These are phyloP conservation scores for Xylariaceae sp. DNA, from an alignment of 2,329 filamentous ascomycete species.

Conservation along the genomic window DNA sequence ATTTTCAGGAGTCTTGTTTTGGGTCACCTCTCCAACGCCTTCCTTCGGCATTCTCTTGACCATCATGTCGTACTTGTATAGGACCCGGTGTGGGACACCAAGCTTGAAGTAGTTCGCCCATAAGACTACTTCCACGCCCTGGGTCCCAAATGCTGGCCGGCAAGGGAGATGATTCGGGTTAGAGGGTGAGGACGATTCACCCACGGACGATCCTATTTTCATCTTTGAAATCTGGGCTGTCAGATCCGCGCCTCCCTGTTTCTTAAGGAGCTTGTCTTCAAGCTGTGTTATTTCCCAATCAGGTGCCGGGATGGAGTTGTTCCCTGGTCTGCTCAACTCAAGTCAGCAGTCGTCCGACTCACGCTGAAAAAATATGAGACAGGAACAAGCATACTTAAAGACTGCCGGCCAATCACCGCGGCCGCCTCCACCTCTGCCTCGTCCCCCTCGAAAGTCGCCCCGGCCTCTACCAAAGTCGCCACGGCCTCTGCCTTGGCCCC, in stretches of 20 bases:
- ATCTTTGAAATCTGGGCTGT: slow-evolving; percentile 33
- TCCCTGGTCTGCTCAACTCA: slow-evolving; percentile 7
- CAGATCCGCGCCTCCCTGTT: slow-evolving; percentile 25
- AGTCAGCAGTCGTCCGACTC: neutral
- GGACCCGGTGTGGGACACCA: slow-evolving; percentile 26
- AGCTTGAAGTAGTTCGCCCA: slow-evolving; percentile 54
- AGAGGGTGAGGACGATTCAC: neutral
- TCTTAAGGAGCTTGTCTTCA: slow-evolving; percentile 37
- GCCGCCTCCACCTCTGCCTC: slow-evolving; percentile 12
- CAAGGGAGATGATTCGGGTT: slow-evolving; percentile 36
- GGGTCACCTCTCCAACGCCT: neutral
- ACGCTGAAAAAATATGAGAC: too few species aligned
- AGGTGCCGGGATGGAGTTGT: slow-evolving; percentile 17
- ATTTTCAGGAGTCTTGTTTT: slow-evolving; percentile 5
- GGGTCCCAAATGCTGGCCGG: slow-evolving; percentile 46
- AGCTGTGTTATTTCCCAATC: slow-evolving; percentile 30
- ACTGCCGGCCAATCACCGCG: slow-evolving; percentile 21
- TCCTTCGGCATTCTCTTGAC: slow-evolving; percentile 28
- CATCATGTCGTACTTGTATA: slow-evolving; percentile 45
- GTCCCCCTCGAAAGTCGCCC: slow-evolving; percentile 16
- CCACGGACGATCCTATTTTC: slow-evolving; percentile 14
- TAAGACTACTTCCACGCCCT: slow-evolving; percentile 38
- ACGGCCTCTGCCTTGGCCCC: slow-evolving; percentile 1
- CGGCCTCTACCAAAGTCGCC: slow-evolving; percentile 11
- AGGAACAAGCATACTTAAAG: slow-evolving; percentile 25